Evolutionary conservation across 768 basidiomycete species (phyloP).

Genomic region (Amyloporia xantha): DNA sequence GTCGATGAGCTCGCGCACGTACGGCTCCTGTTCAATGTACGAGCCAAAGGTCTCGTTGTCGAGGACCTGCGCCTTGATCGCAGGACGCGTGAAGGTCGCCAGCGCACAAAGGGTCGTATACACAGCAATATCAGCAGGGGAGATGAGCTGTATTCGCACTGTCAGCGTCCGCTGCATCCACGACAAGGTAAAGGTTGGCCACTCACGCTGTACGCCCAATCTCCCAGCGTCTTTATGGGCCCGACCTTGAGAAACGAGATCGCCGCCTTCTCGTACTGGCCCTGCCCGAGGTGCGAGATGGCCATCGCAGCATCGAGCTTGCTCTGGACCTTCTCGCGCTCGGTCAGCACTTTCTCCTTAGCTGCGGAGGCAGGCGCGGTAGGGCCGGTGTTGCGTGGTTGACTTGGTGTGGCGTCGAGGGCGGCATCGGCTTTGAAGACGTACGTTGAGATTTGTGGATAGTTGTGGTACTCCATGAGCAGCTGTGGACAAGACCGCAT

Average conservation of each 20-base stretch:
- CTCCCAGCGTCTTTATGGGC: conserved; percentile 55
- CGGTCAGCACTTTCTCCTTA: conserved; percentile 46
- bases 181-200: neutral
- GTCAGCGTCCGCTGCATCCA: neutral
- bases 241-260: conserved; percentile 64
- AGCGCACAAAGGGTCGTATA: conserved; percentile 83
- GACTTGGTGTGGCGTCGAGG: conserved; percentile 43
- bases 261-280: conserved; percentile 78
- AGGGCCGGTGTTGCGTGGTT: neutral
- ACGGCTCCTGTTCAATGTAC: conserved; percentile 83
- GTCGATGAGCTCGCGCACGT: conserved; percentile 79
- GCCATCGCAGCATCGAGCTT: conserved; percentile 81
- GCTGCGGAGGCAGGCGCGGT: conserved; percentile 15
- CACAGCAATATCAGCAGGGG: conserved; percentile 79
- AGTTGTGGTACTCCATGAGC: conserved; percentile 80
- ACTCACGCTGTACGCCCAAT: conserved; percentile 69
- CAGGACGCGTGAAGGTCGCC: conserved; percentile 62
- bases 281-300: conserved; percentile 64
- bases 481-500: conserved; percentile 54
- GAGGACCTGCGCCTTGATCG: conserved; percentile 61
- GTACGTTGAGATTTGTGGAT: conserved; percentile 84
- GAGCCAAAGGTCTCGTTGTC: conserved; percentile 65
- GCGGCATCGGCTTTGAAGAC: conserved; percentile 95
- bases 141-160: conserved; percentile 46
- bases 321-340: conserved; percentile 63